Evolutionary conservation across 208 protist genomes (phyloP), one percentile per base, ranked within the genome.

Genomic region (Leishmania lainsoni): DNA sequence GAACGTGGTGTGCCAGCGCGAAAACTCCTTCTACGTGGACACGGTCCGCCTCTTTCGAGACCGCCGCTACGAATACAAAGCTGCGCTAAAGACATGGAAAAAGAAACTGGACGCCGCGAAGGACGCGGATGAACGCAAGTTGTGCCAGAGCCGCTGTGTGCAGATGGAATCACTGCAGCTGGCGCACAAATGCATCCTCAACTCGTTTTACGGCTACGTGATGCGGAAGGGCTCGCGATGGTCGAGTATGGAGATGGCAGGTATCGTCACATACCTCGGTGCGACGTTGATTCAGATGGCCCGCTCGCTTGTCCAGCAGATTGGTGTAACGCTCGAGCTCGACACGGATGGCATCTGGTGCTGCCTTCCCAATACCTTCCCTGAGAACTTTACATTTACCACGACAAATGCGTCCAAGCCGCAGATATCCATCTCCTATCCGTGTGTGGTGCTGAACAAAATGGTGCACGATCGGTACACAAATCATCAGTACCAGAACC

Each of bases 311-410:
- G 95, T 99, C 9, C 98, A 99, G 81, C 91, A 98, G 58, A 97
- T 99, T 82, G 99, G 99, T 32, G 90, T 98, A 22, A 98, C 99
- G 22, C 97, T 99, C 1, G 99, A 99, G 90, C 94, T 99, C 0
- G 99, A 99, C 90, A 99, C 99, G 20, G 99, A 99, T 92, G 99
- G 99, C 81, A 99, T 99, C 86, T 99, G 99, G 99, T 99, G 99
- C 92, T 98, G 96, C 48, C 89, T 99, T 32, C 99, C 99, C 0
- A 83, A 83, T 35, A 94, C 90, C 22, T 99, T 99, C 85, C 99
- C 99, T 17, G 97, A 99, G 71, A 98, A 99, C 83, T 99, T 99
- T 84, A 96, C 88, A 3, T 97, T 99, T 72, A 92, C 80, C 29
- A 95, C 88, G 17, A 71, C 73, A 52, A 90, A 92, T 71, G 70